These are phyloP conservation scores for Thalassiosira mediterranea DNA, from an alignment of 352 stramenopile genomes.

Conservation along the genomic window DNA sequence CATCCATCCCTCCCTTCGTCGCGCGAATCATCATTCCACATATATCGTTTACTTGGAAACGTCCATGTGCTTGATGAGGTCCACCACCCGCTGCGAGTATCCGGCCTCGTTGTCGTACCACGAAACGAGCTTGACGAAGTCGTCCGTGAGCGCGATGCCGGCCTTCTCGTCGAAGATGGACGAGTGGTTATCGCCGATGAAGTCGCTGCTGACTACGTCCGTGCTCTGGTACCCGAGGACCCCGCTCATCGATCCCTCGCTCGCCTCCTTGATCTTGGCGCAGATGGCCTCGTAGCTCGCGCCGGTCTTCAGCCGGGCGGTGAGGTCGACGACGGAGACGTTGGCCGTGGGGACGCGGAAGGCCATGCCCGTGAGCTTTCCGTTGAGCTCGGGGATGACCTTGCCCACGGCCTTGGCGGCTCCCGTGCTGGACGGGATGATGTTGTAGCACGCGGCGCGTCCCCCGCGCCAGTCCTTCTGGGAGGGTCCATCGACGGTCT, in stretches of 20 bases:
- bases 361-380: slow-evolving; percentile 93
- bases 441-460: slow-evolving; percentile 94
- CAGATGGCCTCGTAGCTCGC: slow-evolving; percentile 90
- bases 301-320: slow-evolving; percentile 87
- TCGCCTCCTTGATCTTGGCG: slow-evolving; percentile 89
- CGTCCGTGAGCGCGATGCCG: slow-evolving; percentile 91
- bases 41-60: too few species aligned
- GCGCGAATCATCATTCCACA: too few species aligned
- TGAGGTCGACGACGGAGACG: slow-evolving; percentile 96
- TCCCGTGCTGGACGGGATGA: slow-evolving; percentile 97
- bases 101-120: slow-evolving; percentile 95
- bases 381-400: slow-evolving; percentile 92
- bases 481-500: slow-evolving; percentile 90
- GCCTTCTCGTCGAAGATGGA: slow-evolving; percentile 94
- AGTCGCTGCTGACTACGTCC: slow-evolving; percentile 91
- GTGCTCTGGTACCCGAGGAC: slow-evolving; percentile 91
- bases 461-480: slow-evolving; percentile 92
- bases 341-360: slow-evolving; percentile 93
- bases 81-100: slow-evolving; percentile 94
- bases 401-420: slow-evolving; percentile 91
- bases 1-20: too few species aligned
- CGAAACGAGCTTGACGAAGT: slow-evolving; percentile 95
- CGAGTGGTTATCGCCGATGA: slow-evolving; percentile 87
- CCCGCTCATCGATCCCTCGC: slow-evolving; percentile 88
- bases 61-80: slow-evolving; percentile 94